phyloP scores from a whole-genome alignment of 2,329 filamentous ascomycete species.

The Apiospora hydei region DNA sequence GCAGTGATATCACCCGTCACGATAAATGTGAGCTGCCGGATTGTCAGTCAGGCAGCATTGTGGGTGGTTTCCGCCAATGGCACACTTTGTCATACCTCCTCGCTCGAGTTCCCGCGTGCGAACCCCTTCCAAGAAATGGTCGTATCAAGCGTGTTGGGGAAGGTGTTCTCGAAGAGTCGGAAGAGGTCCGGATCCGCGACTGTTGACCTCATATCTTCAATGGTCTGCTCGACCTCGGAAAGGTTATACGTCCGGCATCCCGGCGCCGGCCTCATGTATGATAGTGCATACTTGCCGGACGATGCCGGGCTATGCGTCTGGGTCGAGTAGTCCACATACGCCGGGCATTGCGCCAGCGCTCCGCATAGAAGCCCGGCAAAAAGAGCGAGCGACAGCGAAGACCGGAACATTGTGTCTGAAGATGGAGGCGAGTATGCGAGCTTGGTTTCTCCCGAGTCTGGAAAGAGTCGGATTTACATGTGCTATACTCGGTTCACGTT shows the following conservation, averaged over 20 bases:
- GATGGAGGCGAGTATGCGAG: background rate
- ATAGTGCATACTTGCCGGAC: slow-evolving; percentile 25
- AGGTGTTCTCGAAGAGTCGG: slow-evolving; percentile 83
- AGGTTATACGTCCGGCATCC: slow-evolving; percentile 77
- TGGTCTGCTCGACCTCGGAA: slow-evolving; percentile 72
- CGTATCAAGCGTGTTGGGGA: slow-evolving; percentile 83
- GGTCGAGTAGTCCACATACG: slow-evolving; percentile 26
- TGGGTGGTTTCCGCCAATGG: background rate
- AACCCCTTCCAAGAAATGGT: slow-evolving; percentile 79
- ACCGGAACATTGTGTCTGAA: background rate
- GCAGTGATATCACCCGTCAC: slow-evolving; percentile 87
- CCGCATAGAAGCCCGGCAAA: background rate
- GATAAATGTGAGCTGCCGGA: slow-evolving; percentile 75
- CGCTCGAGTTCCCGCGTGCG: slow-evolving; percentile 54
- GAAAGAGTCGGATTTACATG: background rate
- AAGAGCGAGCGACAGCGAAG: background rate
- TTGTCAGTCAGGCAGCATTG: slow-evolving; percentile 38
- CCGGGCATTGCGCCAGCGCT: slow-evolving; percentile 26
- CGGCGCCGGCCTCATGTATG: slow-evolving; percentile 26
- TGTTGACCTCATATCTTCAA: slow-evolving; percentile 51
- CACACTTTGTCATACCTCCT: slow-evolving; percentile 37
- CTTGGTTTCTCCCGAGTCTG: background rate
- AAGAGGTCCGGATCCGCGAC: slow-evolving; percentile 70
- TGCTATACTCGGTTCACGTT: no score
- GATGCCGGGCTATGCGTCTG: slow-evolving; percentile 26